Conservation (phyloP, 257 asterid species). For the Nicotiana undulata region DNA sequence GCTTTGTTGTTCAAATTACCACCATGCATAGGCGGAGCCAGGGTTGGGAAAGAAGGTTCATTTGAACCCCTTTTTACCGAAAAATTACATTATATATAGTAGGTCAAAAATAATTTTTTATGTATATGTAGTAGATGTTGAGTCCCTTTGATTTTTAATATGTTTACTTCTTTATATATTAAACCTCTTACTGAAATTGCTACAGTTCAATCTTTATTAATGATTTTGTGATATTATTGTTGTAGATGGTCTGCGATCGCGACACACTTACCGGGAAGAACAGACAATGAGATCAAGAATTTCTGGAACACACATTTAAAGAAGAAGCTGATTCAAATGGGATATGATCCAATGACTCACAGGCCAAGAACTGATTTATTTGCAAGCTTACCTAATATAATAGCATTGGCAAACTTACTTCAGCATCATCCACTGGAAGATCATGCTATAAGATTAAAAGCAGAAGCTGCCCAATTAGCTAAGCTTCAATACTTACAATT, state of each 20-base stretch:
- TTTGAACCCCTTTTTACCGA: fast-evolving
- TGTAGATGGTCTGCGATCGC: conserved; percentile 88
- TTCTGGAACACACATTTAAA: conserved; percentile 91
- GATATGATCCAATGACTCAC: conserved; percentile 90
- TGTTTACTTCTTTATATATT: no score
- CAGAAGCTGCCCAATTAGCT: conserved; percentile 32
- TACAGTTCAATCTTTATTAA: no score
- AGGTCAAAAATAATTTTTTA: no score
- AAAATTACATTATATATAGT: no score
- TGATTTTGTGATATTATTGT: not conserved
- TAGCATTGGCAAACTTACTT: conserved; percentile 65
- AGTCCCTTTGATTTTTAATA: no score
- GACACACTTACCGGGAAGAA: conserved; percentile 61
- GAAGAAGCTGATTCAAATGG: conserved; percentile 82
- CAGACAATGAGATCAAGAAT: conserved; percentile 50
- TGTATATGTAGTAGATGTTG: no score
- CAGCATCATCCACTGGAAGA: conserved; percentile 56
- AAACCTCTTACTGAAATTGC: no score
- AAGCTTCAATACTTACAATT: conserved; percentile 46
- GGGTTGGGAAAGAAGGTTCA: no score
- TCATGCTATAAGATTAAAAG: conserved; percentile 40
- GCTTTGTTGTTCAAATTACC: not conserved
- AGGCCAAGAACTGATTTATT: conserved; percentile 67
- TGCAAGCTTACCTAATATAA: conserved; percentile 61
- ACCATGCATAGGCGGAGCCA: not conserved